These are phyloP conservation scores for Kwoniella sp. DNA, from an alignment of 768 basidiomycete species.

Conservation along the genomic window DNA sequence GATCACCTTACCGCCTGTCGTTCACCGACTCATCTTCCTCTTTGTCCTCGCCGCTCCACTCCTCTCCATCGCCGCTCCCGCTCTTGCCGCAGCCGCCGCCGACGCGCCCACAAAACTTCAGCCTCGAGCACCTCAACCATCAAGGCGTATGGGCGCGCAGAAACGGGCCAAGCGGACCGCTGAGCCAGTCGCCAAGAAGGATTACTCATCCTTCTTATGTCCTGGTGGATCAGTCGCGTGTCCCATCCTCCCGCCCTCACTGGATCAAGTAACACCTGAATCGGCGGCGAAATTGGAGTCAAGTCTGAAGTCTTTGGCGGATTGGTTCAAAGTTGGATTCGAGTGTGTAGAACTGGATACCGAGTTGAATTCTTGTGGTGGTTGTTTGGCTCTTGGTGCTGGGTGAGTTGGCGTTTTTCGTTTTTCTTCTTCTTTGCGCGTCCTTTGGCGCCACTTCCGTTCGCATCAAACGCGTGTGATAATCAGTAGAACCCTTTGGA, in stretches of 20 bases:
- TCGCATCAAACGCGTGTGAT: too few species aligned
- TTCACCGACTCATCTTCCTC: conserved; percentile 29
- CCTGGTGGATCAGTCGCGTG: conserved; percentile 51
- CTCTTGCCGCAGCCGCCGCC: conserved; percentile 21
- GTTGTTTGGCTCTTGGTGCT: conserved; percentile 51
- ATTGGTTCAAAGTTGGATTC: conserved; percentile 57
- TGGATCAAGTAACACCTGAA: conserved; percentile 34
- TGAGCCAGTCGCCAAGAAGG: conserved; percentile 49
- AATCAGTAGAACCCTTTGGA: too few species aligned
- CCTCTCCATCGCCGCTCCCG: conserved; percentile 27
- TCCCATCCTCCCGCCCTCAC: conserved; percentile 33
- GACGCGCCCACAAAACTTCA: conserved; percentile 38
- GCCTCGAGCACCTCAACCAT: conserved; percentile 39
- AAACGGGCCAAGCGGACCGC: conserved; percentile 33
- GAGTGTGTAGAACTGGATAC: conserved; percentile 55
- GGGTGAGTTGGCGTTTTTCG: conserved; percentile 53
- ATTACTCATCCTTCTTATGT: conserved; percentile 56
- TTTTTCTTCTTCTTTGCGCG: too few species aligned
- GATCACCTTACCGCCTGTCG: conserved; percentile 27
- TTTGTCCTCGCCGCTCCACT: conserved; percentile 41
- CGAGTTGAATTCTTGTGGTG: conserved; percentile 55
- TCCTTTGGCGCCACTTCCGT: not conserved
- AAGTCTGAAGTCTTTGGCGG: conserved; percentile 46
- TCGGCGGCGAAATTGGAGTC: conserved; percentile 32
- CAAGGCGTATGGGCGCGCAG: conserved; percentile 46